phyloP scores from a whole-genome alignment of 306 rosid species.

The Cicer cuneatum region DNA sequence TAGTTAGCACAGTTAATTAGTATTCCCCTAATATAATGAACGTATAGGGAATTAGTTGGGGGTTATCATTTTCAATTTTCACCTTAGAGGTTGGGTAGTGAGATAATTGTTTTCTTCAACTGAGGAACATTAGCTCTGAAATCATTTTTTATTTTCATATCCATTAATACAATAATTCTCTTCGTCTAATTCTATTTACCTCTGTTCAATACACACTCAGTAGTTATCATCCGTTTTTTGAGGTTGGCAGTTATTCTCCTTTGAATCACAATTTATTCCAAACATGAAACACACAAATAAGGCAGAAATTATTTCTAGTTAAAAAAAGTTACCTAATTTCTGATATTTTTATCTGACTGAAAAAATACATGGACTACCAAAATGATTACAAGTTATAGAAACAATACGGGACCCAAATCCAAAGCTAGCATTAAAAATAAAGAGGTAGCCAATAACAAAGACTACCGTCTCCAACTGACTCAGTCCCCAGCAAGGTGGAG shows the following conservation, averaged over 20 bases:
- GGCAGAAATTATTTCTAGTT: neutral
- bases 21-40: too few species aligned
- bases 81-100: too few species aligned
- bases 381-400: neutral
- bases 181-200: too few species aligned
- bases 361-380: neutral
- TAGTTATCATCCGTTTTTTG: too few species aligned
- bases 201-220: too few species aligned
- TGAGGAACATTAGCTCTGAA: too few species aligned
- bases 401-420: constrained; percentile 24
- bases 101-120: too few species aligned
- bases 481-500: constrained; percentile 19
- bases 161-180: too few species aligned
- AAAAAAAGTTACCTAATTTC: neutral
- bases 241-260: neutral
- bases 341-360: neutral
- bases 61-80: too few species aligned
- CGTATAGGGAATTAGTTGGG: too few species aligned
- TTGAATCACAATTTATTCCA: neutral
- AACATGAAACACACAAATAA: neutral
- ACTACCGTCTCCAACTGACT: constrained; percentile 11
- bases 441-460: constrained; percentile 28
- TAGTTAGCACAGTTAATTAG: too few species aligned
- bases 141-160: too few species aligned
- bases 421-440: constrained; percentile 25